A percentile compares a stretch with the other conserved stretches of the same genome.
Evolutionary conservation across 305 asterid genomes (phyloP).

Genomic region (Fraxinus velutina): DNA sequence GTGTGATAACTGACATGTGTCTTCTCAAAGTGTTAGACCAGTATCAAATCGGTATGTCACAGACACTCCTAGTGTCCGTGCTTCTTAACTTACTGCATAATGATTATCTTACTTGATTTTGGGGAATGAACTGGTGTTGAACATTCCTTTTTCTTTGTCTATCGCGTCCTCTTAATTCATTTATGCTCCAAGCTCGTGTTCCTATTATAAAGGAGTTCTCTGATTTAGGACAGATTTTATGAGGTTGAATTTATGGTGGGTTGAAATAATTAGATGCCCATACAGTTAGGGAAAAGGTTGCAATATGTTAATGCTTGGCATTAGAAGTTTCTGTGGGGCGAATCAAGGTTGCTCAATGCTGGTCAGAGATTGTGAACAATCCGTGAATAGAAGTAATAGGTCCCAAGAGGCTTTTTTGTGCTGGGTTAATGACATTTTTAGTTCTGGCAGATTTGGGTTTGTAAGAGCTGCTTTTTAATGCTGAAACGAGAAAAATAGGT

Average conservation of each 20-base stretch:
- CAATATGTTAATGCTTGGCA: not conserved
- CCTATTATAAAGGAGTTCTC: not conserved
- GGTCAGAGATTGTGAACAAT: slow-evolving; percentile 3
- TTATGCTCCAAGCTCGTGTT: not conserved
- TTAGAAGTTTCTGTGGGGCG: not conserved
- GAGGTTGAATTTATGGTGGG: not conserved
- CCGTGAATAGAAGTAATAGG: not conserved
- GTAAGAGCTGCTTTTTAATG: not conserved
- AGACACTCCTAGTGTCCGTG: not conserved
- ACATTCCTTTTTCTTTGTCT: not conserved
- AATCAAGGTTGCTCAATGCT: not conserved
- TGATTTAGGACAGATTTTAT: not conserved
- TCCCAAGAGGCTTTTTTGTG: not conserved
- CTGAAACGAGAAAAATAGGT: not conserved
- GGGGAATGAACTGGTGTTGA: not conserved
- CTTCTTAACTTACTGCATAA: not conserved
- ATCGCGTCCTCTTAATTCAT: not conserved
- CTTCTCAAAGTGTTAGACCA: not conserved
- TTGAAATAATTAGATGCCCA: not conserved
- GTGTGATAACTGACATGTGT: not conserved
- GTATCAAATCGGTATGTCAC: not conserved
- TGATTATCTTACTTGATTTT: not conserved
- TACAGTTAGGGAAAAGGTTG: not conserved
- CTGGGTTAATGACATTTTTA: not conserved
- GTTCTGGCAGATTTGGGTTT: not conserved